These are phyloP conservation scores for Ceratocystis destructans DNA, from an alignment of 2,329 filamentous ascomycete species.

Conservation along the genomic window DNA sequence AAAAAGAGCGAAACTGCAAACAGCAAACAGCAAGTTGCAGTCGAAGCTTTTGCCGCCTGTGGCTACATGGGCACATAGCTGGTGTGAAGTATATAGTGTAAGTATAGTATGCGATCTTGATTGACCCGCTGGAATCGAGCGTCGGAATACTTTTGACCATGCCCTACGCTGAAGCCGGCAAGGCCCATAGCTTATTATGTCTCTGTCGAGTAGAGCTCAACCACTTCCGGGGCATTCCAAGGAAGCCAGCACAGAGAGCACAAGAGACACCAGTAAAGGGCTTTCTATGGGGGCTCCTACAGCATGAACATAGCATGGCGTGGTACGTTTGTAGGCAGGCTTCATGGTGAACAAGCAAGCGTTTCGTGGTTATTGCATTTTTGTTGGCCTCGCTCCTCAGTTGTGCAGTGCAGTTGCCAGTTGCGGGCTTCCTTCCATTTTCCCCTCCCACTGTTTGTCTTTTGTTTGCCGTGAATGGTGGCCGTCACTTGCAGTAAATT, in stretches of 20 bases:
- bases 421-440: conserved; percentile 1
- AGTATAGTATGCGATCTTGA: not conserved
- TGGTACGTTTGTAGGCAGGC: not conserved
- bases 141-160: not conserved
- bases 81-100: not conserved
- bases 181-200: not conserved
- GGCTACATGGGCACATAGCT: not conserved
- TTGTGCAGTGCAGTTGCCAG: not conserved
- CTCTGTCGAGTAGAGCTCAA: not conserved
- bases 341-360: no score
- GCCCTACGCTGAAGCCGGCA: not conserved
- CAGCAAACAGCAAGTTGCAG: not conserved
- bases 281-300: not conserved
- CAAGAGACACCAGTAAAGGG: not conserved
- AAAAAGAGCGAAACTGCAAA: not conserved
- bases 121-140: not conserved
- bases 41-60: not conserved
- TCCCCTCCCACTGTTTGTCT: not conserved
- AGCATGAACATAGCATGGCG: not conserved
- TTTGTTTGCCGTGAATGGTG: not conserved
- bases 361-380: not conserved
- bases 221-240: not conserved
- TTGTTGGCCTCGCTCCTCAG: not conserved
- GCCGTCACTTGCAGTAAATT: not conserved
- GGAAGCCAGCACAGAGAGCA: not conserved